Evolutionary conservation across 2,329 filamentous ascomycete species (phyloP).

Genomic region (Aspergillus sp.): DNA sequence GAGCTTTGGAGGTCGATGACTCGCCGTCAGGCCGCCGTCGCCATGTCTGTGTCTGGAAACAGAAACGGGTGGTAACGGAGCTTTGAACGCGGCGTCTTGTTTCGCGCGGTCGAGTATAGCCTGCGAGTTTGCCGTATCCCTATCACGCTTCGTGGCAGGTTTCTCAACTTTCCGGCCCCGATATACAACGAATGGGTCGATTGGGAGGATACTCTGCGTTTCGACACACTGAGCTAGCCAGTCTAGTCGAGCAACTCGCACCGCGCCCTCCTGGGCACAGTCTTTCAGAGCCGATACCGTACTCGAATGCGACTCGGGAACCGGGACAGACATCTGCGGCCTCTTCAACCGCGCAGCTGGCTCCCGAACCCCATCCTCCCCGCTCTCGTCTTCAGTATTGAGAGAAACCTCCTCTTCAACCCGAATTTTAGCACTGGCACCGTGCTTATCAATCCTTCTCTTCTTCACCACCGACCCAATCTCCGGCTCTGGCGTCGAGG

Average conservation of each 20-base stretch:
- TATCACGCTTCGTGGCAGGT: conserved; percentile 27
- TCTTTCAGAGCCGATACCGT: background rate
- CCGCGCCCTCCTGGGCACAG: conserved; percentile 29
- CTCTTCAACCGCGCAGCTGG: conserved; percentile 16
- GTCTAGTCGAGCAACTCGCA: conserved; percentile 58
- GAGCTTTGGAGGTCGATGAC: conserved; percentile 52
- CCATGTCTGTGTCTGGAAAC: conserved; percentile 26
- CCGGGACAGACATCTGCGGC: background rate
- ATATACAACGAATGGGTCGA: conserved; percentile 58
- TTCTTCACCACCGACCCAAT: conserved; percentile 33
- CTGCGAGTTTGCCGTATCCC: conserved; percentile 15
- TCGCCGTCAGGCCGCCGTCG: conserved; percentile 25
- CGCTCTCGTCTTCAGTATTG: conserved; percentile 36
- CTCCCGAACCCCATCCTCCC: conserved; percentile 27
- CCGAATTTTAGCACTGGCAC: background rate
- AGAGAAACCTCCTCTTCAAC: conserved; percentile 33
- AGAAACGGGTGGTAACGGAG: conserved; percentile 10
- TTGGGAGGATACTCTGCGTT: conserved; percentile 48
- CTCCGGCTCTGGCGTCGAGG: conserved; percentile 18
- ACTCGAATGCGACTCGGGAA: background rate
- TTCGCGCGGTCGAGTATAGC: conserved; percentile 60
- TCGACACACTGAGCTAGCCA: conserved; percentile 59
- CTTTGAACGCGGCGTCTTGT: conserved; percentile 44
- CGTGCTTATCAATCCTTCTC: conserved; percentile 23
- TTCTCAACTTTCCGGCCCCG: conserved; percentile 50